These are phyloP conservation scores for Aphanomyces invadans DNA, from an alignment of 352 stramenopile species.

Conservation along the genomic window DNA sequence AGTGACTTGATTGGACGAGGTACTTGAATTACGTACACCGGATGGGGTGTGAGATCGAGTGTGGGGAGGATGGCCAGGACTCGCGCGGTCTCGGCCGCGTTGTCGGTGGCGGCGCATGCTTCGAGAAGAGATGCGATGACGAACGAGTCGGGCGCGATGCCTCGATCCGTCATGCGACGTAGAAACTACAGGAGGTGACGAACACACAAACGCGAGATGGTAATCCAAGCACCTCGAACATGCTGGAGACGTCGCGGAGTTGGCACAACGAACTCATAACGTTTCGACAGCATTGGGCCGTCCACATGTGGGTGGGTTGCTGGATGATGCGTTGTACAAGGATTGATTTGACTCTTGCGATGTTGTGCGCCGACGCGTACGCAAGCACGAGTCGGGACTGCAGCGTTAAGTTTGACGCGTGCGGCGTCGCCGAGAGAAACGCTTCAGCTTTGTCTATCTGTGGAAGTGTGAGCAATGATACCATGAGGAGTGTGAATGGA, in stretches of 20 bases:
- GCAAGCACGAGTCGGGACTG: conserved; percentile 16
- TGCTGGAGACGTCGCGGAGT: not conserved
- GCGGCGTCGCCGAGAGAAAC: not conserved
- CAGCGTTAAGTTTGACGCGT: conserved; percentile 6
- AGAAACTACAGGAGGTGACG: conserved; percentile 12
- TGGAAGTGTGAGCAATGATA: not conserved
- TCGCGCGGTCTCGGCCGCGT: not conserved
- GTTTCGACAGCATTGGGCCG: conserved; percentile 14
- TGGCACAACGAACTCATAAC: conserved; percentile 12
- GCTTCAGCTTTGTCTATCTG: conserved; percentile 6
- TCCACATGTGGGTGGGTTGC: conserved; percentile 8
- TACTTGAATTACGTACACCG: not conserved
- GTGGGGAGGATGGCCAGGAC: conserved; percentile 14
- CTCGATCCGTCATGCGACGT: conserved; percentile 1
- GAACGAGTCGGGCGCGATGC: conserved; percentile 2
- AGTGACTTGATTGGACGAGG: not conserved
- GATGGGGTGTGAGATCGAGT: conserved; percentile 1
- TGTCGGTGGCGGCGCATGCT: not conserved
- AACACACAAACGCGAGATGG: not conserved
- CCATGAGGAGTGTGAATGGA: not conserved
- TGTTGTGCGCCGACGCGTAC: conserved; percentile 1
- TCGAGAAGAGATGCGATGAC: conserved; percentile 8
- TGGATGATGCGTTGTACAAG: not conserved
- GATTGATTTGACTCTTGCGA: not conserved
- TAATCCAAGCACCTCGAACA: conserved; percentile 8